Evolutionary conservation across 2,329 filamentous ascomycete genomes (phyloP).

Genomic region (Delphinella strobiligena): DNA sequence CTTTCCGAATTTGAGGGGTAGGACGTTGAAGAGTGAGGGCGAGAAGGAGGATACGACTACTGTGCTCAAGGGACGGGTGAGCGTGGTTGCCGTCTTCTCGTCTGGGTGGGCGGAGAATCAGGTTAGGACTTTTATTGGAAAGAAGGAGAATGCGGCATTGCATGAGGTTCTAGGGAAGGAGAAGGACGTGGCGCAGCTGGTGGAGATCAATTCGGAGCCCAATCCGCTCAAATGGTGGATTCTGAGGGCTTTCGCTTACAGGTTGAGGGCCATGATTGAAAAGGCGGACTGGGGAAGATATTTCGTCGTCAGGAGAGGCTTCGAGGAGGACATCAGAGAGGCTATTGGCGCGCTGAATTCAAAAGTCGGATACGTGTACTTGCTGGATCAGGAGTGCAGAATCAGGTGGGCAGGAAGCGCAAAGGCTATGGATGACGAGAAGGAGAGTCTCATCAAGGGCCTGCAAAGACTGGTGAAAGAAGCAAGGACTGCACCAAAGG

Average conservation of each 20-base stretch:
- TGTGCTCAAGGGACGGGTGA: conserved; percentile 58
- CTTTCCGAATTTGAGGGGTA: conserved; percentile 84
- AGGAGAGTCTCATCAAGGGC: conserved; percentile 52
- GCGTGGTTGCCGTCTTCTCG: conserved; percentile 70
- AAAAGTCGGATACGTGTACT: conserved; percentile 87
- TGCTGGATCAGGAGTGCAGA: conserved; percentile 75
- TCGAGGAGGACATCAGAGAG: conserved; percentile 44
- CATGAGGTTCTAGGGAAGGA: conserved; percentile 46
- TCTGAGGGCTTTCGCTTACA: conserved; percentile 41
- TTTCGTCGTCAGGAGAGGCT: conserved; percentile 47
- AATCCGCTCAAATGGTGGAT: conserved; percentile 54
- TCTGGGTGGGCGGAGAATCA: conserved; percentile 79
- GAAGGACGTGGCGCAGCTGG: conserved; percentile 51
- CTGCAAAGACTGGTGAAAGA: conserved; percentile 52
- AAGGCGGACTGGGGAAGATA: conserved; percentile 43
- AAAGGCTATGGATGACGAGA: conserved; percentile 52
- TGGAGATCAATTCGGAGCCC: conserved; percentile 83
- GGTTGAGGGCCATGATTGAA: conserved; percentile 35
- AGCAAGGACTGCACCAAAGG: conserved; percentile 17
- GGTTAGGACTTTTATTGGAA: conserved; percentile 56
- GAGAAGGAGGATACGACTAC: conserved; percentile 57
- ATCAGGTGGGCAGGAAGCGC: conserved; percentile 92
- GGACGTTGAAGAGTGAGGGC: conserved; percentile 63
- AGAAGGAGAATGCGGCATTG: conserved; percentile 57
- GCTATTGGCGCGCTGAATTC: conserved; percentile 64